These are phyloP conservation scores for Penicillium lividum DNA, from an alignment of 495 filamentous ascomycete genomes.

Conservation along the genomic window DNA sequence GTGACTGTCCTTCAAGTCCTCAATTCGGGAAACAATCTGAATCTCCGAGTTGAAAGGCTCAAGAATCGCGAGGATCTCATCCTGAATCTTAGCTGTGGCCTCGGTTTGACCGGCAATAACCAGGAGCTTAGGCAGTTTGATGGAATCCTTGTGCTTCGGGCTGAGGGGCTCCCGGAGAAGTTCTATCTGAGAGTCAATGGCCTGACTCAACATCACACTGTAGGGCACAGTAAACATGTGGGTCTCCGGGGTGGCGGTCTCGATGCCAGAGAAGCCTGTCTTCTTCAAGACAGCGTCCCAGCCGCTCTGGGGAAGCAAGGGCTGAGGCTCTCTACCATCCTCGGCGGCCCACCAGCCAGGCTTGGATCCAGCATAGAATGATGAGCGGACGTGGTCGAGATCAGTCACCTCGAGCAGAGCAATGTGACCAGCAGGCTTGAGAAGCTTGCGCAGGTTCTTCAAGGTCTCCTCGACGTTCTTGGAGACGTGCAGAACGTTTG, in stretches of 20 bases:
- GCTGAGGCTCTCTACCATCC: constrained; percentile 11
- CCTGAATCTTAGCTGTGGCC: background rate
- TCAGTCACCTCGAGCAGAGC: constrained; percentile 42
- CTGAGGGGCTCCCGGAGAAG: background rate
- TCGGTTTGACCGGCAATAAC: background rate
- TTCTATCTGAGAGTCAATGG: background rate
- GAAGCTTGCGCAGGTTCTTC: background rate
- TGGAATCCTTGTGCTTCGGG: background rate
- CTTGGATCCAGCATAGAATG: constrained; percentile 15
- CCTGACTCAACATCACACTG: constrained; percentile 1
- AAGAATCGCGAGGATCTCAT: background rate
- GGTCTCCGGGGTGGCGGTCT: background rate
- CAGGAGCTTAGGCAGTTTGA: background rate
- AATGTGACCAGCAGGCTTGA: constrained; percentile 22
- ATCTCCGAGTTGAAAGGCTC: background rate
- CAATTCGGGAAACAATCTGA: background rate
- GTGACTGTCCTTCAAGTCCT: background rate
- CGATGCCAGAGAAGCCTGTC: background rate
- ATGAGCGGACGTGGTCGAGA: constrained; percentile 25
- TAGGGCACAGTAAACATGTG: background rate
- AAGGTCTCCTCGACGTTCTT: background rate
- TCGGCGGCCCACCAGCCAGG: constrained; percentile 32
- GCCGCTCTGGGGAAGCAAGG: background rate
- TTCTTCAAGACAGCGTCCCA: background rate
- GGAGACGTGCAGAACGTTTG: background rate